Evolutionary conservation across 345 rosid species (phyloP), one percentile per base, ranked within the genome.

Genomic region (Arabis hirsuta): DNA sequence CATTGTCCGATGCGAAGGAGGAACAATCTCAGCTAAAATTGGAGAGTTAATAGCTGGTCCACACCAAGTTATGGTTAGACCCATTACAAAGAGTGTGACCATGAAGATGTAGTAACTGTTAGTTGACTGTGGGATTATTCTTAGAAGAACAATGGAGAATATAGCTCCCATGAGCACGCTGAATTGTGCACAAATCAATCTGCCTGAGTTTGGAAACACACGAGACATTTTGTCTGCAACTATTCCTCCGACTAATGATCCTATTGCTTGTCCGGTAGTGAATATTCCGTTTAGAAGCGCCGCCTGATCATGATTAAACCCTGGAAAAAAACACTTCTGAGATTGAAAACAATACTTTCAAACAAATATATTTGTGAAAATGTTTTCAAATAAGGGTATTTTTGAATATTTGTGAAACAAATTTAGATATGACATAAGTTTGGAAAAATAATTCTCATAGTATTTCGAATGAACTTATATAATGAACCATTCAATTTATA

Each of bases 11-110:
- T 93, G 97, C 60, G 75, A 85, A 50, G 81, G 58, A 9, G 98
- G 98, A 29, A 91, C 96, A 12, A 91, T 92, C 76, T 89, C 97
- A 4, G 98, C 95, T 38, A 94, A 83, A 62, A 90, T 89, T 12
- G 97, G 98, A 8, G 80, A 95, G 74, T 92, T 92, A 7, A 81
- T 87, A 0, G 98, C 98, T 26, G 89, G 78, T 24, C 67, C 96
- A 64, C 84, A 82, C 98, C 97, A 93, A 81, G 90, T 88, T 71
- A 89, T 87, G 69, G 84, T 89, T 38, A 89, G 70, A 38, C 97
- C 96, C 97, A 89, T 93, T 38, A 84, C 31, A 48, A 89, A 64
- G 6, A 93, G 82, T 26, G 97, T 90, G 72, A 77, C 62, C n/a
- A 86, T 83, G 14, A 67, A 93, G 20, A 81, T 79, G 77, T 57